These are phyloP conservation scores for Brassica balearica DNA, from an alignment of 441 rosid species.

Conservation along the genomic window DNA sequence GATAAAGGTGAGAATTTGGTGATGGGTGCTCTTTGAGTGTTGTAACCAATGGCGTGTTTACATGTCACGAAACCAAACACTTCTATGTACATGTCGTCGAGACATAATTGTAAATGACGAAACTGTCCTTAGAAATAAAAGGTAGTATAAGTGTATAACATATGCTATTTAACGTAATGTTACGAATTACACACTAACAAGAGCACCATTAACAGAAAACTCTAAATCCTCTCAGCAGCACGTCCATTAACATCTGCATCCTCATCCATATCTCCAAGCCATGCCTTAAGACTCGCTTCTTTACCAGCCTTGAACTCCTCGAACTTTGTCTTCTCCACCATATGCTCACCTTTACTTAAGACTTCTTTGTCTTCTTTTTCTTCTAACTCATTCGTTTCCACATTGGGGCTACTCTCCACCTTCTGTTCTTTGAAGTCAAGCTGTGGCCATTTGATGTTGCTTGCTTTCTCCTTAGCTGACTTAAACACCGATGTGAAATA, in stretches of 20 bases:
- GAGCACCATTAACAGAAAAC: background rate
- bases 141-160: background rate
- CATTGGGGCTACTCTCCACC: constrained; percentile 35
- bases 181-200: background rate
- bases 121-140: background rate
- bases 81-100: background rate
- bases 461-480: constrained; percentile 79
- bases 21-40: constrained; percentile 30
- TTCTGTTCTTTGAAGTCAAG: constrained; percentile 58
- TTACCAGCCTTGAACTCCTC: constrained; percentile 79
- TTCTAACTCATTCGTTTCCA: constrained; percentile 65
- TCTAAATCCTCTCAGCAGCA: constrained; percentile 38
- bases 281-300: constrained; percentile 83
- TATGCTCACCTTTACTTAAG: constrained; percentile 39
- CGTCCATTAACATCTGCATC: constrained; percentile 41
- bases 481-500: constrained; percentile 73
- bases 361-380: constrained; percentile 50
- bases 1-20: constrained; percentile 21
- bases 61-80: constrained; percentile 29
- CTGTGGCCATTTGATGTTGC: constrained; percentile 75
- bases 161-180: background rate
- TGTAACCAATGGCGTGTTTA: constrained; percentile 27
- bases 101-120: background rate
- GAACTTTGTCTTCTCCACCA: constrained; percentile 48
- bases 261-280: constrained; percentile 68